Evolutionary conservation across 768 basidiomycete species (phyloP).

Genomic region (Podaxis sp.): DNA sequence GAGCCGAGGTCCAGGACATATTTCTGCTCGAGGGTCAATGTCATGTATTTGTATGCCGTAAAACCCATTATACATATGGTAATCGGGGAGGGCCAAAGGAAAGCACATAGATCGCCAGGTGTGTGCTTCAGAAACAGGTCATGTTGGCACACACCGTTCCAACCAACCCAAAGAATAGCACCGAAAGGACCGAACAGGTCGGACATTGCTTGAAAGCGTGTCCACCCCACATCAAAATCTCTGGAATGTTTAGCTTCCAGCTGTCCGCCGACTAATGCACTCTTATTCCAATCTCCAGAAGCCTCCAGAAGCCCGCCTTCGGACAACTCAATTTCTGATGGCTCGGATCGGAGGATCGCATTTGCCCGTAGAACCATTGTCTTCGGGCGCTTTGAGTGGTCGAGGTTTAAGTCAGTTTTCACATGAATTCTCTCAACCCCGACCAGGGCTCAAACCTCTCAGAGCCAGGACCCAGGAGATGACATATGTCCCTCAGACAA

Average conservation of each 20-base stretch:
- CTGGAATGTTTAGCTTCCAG: neutral
- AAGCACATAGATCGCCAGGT: slow-evolving; percentile 63
- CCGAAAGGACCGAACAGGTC: slow-evolving; percentile 50
- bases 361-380: neutral
- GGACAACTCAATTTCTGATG: neutral
- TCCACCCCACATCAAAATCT: too few relatives aligned
- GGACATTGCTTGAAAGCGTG: slow-evolving; percentile 57
- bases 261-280: slow-evolving; percentile 44
- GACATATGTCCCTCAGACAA: neutral
- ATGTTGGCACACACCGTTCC: slow-evolving; percentile 51
- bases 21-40: slow-evolving; percentile 64
- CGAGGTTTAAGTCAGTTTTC: slow-evolving; percentile 50
- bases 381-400: slow-evolving; percentile 21
- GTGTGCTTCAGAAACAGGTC: slow-evolving; percentile 61
- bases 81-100: slow-evolving; percentile 64
- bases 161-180: slow-evolving; percentile 54
- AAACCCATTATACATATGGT: slow-evolving; percentile 64
- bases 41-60: slow-evolving; percentile 57
- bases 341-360: neutral
- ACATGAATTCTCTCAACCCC: slow-evolving; percentile 44
- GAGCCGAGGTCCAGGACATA: slow-evolving; percentile 64
- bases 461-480: neutral
- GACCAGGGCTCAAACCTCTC: slow-evolving; percentile 9
- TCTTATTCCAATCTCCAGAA: neutral
- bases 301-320: neutral